These are phyloP conservation scores for Cladophialophora yegresii DNA, from an alignment of 2,329 filamentous ascomycete species.

Conservation along the genomic window DNA sequence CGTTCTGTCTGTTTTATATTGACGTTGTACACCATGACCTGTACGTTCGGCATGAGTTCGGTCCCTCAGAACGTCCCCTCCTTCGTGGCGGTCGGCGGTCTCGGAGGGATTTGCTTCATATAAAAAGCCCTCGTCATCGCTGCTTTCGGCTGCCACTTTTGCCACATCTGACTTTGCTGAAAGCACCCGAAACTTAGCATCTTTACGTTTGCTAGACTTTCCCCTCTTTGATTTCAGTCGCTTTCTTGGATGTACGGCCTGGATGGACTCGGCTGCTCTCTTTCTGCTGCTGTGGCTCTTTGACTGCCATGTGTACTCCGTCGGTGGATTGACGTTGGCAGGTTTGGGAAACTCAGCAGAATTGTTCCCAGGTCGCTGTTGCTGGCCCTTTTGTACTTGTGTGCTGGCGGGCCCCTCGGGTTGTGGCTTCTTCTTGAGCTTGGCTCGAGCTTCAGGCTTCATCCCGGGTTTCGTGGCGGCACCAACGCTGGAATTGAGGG, in stretches of 20 bases:
- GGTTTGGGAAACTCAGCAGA: not conserved
- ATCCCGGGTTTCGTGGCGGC: not conserved
- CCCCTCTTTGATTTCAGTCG: not conserved
- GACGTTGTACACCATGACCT: not conserved
- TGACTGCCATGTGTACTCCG: not conserved
- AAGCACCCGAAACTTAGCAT: constrained; percentile 14
- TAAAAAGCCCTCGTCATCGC: constrained; percentile 21
- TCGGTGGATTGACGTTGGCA: not conserved
- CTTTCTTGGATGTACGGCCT: not conserved
- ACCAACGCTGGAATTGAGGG: not conserved
- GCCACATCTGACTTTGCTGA: constrained; percentile 4
- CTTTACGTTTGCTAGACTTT: not conserved
- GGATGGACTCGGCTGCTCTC: not conserved
- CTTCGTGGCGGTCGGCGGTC: not conserved
- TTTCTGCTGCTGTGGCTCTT: not conserved
- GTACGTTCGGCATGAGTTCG: not conserved
- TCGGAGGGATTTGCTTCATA: not conserved
- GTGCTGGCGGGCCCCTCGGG: not conserved
- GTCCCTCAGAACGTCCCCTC: constrained; percentile 9
- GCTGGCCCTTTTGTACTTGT: not conserved
- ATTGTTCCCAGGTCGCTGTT: not conserved
- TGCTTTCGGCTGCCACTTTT: constrained; percentile 15
- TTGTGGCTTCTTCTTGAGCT: not conserved
- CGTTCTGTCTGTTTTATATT: not conserved
- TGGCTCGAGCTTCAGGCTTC: not conserved